Evolutionary conservation across 306 rosid genomes (phyloP).

Genomic region (Lathyrus oleraceus): DNA sequence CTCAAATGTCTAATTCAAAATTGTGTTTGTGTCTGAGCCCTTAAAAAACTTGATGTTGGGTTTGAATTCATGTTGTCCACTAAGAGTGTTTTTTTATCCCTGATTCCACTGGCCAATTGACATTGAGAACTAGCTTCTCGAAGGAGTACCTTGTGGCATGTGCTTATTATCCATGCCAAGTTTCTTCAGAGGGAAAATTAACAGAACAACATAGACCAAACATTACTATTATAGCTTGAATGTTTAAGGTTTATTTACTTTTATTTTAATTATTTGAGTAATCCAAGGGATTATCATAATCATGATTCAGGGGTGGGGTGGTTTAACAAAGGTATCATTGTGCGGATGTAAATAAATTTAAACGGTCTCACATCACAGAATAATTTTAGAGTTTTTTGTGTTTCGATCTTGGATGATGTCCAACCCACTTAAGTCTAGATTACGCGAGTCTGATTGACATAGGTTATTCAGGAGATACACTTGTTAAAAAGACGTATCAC

Average conservation of each 20-base stretch:
- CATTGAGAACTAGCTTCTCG: conserved; percentile 28
- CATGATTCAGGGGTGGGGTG: background rate
- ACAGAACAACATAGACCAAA: background rate
- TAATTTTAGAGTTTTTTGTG: no score
- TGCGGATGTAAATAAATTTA: no score
- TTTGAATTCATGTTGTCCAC: conserved; percentile 39
- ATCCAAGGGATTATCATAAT: background rate
- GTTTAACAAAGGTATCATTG: no score
- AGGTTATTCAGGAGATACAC: no score
- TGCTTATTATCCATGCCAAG: conserved; percentile 29
- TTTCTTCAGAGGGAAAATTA: conserved; percentile 23
- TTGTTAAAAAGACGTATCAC: no score
- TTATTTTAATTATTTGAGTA: background rate
- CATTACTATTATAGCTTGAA: background rate
- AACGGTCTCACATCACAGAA: no score
- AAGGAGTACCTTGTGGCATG: conserved; percentile 14
- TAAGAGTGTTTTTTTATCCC: conserved; percentile 1
- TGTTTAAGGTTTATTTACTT: background rate
- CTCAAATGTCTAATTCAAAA: conserved; percentile 31
- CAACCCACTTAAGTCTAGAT: no score
- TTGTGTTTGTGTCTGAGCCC: conserved; percentile 26
- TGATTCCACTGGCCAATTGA: conserved; percentile 12
- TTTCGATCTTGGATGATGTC: no score
- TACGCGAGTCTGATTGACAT: no score
- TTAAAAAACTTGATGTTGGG: conserved; percentile 36